A percentile compares a stretch with the other conserved stretches of the same genome.
Conservation (phyloP, 2,329 filamentous ascomycete genomes). For the Talaromyces albobiverticillius region DNA sequence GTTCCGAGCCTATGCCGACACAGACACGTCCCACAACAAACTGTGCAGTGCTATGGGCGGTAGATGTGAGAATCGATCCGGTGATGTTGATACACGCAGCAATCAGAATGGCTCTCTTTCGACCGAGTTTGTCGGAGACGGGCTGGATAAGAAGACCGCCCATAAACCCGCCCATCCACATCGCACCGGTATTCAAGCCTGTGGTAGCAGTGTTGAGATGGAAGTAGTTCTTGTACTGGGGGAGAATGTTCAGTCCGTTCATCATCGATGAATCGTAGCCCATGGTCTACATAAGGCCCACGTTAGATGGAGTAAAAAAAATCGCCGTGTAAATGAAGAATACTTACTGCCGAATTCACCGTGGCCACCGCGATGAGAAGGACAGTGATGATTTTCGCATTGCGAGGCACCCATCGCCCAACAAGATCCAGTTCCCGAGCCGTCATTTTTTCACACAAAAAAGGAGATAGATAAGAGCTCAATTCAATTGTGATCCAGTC, state of each 20-base stretch:
- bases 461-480: neutral
- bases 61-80: neutral
- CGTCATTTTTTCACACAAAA: neutral
- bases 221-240: neutral
- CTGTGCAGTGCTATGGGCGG: neutral
- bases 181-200: neutral
- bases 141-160: neutral
- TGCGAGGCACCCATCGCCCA: neutral
- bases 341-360: neutral
- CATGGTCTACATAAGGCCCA: neutral
- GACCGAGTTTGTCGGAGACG: neutral
- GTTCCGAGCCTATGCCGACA: neutral
- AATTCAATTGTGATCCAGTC: too few relatives aligned
- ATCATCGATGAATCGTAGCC: neutral
- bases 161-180: neutral
- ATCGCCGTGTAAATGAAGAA: neutral
- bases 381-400: neutral
- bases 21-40: neutral
- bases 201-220: neutral
- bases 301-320: neutral
- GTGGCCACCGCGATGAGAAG: neutral
- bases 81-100: neutral
- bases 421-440: neutral
- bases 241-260: conserved; percentile 2
- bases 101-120: neutral